phyloP scores from a whole-genome alignment of 495 filamentous ascomycete genomes.

The Cryomyces antarcticus region DNA sequence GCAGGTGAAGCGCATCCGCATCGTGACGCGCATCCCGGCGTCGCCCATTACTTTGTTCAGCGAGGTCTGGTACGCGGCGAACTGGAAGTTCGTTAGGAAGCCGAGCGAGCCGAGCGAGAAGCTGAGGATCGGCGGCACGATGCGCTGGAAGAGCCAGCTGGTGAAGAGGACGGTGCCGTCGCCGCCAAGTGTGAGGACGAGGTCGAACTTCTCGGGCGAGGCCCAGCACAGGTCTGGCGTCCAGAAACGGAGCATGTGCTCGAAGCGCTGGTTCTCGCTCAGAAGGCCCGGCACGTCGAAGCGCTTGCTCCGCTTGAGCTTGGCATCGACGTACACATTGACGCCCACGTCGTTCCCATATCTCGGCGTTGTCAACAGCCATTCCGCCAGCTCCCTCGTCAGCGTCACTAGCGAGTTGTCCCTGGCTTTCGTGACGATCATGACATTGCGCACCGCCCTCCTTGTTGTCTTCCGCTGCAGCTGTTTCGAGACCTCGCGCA shows the following conservation, averaged over 20 bases:
- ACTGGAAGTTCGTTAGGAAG: conserved; percentile 87
- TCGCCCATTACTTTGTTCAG: conserved; percentile 76
- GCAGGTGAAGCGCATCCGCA: conserved; percentile 95
- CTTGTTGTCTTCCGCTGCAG: conserved; percentile 74
- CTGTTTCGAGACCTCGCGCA: conserved; percentile 86
- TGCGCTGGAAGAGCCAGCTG: conserved; percentile 81
- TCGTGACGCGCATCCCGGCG: conserved; percentile 79
- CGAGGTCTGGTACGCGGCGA: conserved; percentile 57
- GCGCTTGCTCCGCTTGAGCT: conserved; percentile 65
- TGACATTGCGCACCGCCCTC: conserved; percentile 69
- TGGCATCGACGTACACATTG: conserved; percentile 87
- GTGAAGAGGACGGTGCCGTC: conserved; percentile 87
- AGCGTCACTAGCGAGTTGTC: conserved; percentile 74
- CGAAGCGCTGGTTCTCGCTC: conserved; percentile 46
- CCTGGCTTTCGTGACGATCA: conserved; percentile 92
- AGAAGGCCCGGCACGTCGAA: conserved; percentile 61
- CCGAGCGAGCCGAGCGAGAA: conserved; percentile 80
- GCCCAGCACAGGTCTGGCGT: conserved; percentile 84
- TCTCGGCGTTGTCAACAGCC: conserved; percentile 66
- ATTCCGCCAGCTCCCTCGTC: conserved; percentile 68
- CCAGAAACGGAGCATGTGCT: conserved; percentile 77
- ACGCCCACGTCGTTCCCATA: conserved; percentile 65
- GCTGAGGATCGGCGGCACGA: conserved; percentile 75
- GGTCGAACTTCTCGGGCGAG: conserved; percentile 73
- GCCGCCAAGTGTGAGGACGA: conserved; percentile 79